Base-by-base conservation (phyloP, 495 filamentous ascomycete species). In the Neurospora sublineolata region DNA sequence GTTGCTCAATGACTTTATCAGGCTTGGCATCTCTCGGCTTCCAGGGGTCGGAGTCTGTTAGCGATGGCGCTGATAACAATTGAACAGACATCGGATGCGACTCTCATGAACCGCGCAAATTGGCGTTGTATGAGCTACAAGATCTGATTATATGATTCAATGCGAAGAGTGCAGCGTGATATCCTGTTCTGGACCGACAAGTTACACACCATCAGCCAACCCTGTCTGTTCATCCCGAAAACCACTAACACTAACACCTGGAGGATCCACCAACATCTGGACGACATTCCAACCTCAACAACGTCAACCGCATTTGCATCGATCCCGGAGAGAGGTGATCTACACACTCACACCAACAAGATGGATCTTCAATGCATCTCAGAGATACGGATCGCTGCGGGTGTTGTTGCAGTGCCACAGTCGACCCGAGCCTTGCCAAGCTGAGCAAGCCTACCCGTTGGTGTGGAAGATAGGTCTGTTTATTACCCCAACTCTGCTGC, bases 11-110 rank as follows among this genome's bases (percentile, higher is more conserved):
- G 23, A 27, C 46, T 33, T 60, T n/a, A n/a, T n/a, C 52, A 8
- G 6, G 52, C 52, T 60, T 60, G 52, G 52, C 52, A 9, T 20
- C 41, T 20, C 41, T 23, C 37, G 72, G 37, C 33, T 70, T 46
- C 68, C 67, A 69, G 33, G 40, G n/a, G 40, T 67, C 40, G 68
- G 42, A 4, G 36, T n/a, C n/a, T 73, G 60, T 64, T 72, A 42
- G 70, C 33, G 37, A 33, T 38, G 10, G n/a, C 70, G 3, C 30
- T n/a, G n/a, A n/a, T n/a, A n/a, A n/a, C n/a, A 33, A 12, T 69
- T 2, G 41, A 40, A 42, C 58, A 39, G 44, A 72, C 68, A 60
- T 37, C 64, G 3, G 38, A 12, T 40, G 36, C 16, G 40, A 69
- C 4, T 36, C 8, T 36, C 36, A 8, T 52, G 12, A n/a, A 46